Base-by-base conservation (phyloP, 257 asterid genomes). In the Thymus mandschuricus region DNA sequence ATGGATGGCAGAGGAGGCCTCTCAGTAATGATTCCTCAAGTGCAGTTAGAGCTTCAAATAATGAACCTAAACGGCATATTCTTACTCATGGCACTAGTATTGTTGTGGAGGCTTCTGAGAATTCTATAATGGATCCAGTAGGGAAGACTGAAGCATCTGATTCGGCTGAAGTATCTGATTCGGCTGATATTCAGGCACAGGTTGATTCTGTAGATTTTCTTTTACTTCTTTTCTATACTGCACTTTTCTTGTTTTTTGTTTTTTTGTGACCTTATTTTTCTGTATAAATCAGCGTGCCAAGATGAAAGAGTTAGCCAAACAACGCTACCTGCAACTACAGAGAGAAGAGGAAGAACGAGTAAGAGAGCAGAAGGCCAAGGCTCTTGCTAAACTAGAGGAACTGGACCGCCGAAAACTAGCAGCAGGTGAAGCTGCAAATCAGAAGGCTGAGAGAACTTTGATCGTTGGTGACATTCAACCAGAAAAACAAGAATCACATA, bases 301-400 rank as follows among this genome's bases (percentile, higher is more conserved):
- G 80, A 81, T 76, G 90, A 86, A 80, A 78, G 97, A 88, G 78
- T 54, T 88, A 48, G 95, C 88, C 50, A 95, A 85, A 85, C 96
- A 89, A 72, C 95, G 96, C 54, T 92, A 89, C 71, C 63, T 87
- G 56, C 94, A 88, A 76, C 77, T 86, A 58, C 97, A 88, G 82
- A 95, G 76, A 87, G 98, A 95, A 86, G 99, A 95, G 81, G 99
- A 92, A 77, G 99, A 89, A 64, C 79, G 97, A 58, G 82, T 38
- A 15, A 88, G 84, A 77, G 97, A 95, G 76, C 96, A 92, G 85
- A 95, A 77, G 82, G 97, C 97, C 67, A 95, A 92, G 81, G 98
- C 97, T 77, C 80, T 82, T 7, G 98, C 97, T 69, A 95, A 95
- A 82, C 80, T 95, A 79, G 97, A 92, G 80, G 99, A 95, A 83